These are phyloP conservation scores for Phytophthora multivora DNA, from an alignment of 352 stramenopile genomes.

Conservation along the genomic window DNA sequence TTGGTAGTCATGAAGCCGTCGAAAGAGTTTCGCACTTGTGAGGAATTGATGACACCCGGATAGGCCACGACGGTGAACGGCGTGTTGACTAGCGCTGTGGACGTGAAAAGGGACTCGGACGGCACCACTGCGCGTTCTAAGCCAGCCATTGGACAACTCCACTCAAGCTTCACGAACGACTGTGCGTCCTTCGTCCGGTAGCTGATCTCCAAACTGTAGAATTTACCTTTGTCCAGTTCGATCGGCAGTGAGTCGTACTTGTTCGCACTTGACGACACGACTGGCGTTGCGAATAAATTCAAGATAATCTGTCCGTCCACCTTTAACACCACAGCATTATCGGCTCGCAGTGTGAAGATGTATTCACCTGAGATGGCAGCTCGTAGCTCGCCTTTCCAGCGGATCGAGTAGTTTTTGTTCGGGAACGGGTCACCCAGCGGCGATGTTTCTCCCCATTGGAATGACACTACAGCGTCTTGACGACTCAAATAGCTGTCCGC, in stretches of 20 bases:
- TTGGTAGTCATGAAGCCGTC: constrained; percentile 55
- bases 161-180: constrained; percentile 86
- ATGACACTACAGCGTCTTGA: constrained; percentile 83
- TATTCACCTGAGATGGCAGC: constrained; percentile 60
- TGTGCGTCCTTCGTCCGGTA: constrained; percentile 86
- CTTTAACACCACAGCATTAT: constrained; percentile 80
- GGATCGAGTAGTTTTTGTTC: constrained; percentile 78
- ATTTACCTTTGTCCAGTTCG: constrained; percentile 36
- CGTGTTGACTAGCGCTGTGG: constrained; percentile 46
- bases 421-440: constrained; percentile 70
- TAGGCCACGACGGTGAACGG: constrained; percentile 75
- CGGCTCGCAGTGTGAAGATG: constrained; percentile 78
- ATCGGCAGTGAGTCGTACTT: constrained; percentile 31
- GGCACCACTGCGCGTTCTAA: constrained; percentile 30
- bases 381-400: constrained; percentile 68
- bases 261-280: constrained; percentile 30
- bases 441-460: constrained; percentile 83
- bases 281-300: constrained; percentile 33
- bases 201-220: constrained; percentile 84
- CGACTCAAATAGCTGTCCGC: constrained; percentile 71
- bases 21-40: constrained; percentile 62
- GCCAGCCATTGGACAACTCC: constrained; percentile 50
- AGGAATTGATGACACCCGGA: constrained; percentile 69
- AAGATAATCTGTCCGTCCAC: constrained; percentile 77
- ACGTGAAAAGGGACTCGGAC: constrained; percentile 42